Evolutionary conservation across 2,329 filamentous ascomycete species (phyloP), one percentile per base, ranked within the genome.

Genomic region (Akanthomyces dipterigenus): DNA sequence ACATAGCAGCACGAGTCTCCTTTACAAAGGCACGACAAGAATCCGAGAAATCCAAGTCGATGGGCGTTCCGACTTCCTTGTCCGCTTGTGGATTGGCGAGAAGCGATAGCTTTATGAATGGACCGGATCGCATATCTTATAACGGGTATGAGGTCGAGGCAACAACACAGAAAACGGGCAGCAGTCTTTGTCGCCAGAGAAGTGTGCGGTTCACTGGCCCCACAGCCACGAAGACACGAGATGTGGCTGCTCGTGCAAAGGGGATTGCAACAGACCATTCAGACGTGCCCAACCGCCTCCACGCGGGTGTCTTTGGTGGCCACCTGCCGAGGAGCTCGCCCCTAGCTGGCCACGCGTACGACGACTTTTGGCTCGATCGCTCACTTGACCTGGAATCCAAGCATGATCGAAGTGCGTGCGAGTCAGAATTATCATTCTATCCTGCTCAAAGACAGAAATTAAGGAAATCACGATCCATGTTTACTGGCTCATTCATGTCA

Each of bases 1-100:
- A 84, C 43, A 78, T 82, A 43, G 87, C 87, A 24, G 87, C 87
- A 8, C 75, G 77, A 38, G 75, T 86, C 67, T 88, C 87, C 1
- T 89, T 68, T 70, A 75, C 7, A 77, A 81, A 63, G 81, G 82
- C n/a, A 76, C 76, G 59, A 75, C 40, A 54, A 22, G 49, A 48
- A 22, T 48, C 58, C 3, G 38, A 28, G 5, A 54, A 46, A 31
- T 54, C 57, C 14, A 53, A 45, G 36, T 51, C 48, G 2, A 54
- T 22, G 12, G 40, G 36, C 18, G 48, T 60, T 31, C 22, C 58
- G 11, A 28, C 28, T 11, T 60, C 58, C 1, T 14, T 22, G 3
- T 60, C 49, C 31, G 22, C 43, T 9, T 20, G 57, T 28, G 34
- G 51, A 5, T 26, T 62, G 5, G 55, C 67, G 8, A 63, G 62